phyloP scores from a whole-genome alignment of 176 grass and related monocot species.

The Elymus sibiricus region DNA sequence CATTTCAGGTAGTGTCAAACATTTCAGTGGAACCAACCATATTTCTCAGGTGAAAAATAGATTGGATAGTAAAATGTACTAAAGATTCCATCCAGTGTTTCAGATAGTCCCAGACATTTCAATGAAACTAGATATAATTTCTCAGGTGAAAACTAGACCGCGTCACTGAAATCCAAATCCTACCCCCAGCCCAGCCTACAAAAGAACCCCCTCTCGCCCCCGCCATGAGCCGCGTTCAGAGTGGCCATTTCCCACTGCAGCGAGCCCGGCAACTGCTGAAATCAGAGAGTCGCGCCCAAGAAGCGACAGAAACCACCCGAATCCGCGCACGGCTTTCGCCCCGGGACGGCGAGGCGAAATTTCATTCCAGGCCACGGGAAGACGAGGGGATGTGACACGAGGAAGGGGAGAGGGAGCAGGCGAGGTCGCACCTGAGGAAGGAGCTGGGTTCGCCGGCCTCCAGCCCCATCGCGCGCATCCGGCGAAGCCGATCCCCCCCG shows the following conservation, averaged over 20 bases:
- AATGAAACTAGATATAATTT: neutral
- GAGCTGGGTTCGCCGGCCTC: conserved; percentile 56
- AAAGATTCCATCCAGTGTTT: neutral
- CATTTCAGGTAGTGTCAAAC: neutral
- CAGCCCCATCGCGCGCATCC: conserved; percentile 30
- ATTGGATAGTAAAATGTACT: no score
- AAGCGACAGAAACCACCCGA: no score
- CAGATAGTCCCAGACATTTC: neutral
- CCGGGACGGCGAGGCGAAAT: no score
- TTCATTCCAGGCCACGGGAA: neutral
- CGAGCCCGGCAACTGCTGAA: neutral
- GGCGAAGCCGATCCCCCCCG: neutral
- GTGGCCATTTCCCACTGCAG: neutral
- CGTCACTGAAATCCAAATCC: neutral
- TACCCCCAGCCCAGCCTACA: neutral
- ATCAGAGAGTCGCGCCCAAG: neutral
- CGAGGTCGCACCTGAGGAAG: conserved; percentile 39
- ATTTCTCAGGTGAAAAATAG: neutral
- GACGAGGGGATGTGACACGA: neutral
- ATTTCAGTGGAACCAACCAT: neutral
- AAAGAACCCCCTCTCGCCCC: neutral
- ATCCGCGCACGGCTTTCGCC: neutral
- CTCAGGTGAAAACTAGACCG: neutral
- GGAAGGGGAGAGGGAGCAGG: neutral
- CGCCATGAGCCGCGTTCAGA: no score